Conservation (phyloP, 768 basidiomycete species). For the Mycena rebaudengoi region DNA sequence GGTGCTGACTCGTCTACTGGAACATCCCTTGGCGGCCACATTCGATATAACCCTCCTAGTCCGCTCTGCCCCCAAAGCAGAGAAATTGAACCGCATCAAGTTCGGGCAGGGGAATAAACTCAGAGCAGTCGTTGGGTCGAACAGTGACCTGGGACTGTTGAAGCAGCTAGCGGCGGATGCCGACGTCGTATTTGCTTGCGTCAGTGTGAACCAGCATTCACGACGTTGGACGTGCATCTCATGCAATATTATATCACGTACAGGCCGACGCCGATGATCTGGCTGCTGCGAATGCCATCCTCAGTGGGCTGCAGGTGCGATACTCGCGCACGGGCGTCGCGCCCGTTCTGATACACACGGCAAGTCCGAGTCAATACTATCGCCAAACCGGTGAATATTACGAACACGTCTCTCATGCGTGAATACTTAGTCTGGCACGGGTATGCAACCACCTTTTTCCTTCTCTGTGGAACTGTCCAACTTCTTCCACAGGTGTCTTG, state of each 20-base stretch:
- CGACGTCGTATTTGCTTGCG: constrained; percentile 56
- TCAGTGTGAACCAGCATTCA: constrained; percentile 25
- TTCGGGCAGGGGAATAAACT: constrained; percentile 33
- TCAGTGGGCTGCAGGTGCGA: constrained; percentile 46
- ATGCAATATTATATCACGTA: too few species aligned
- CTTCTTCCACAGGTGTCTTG: constrained; percentile 32
- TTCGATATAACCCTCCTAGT: constrained; percentile 58
- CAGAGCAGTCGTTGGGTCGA: constrained; percentile 49
- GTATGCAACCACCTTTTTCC: constrained; percentile 3
- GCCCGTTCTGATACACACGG: constrained; percentile 53
- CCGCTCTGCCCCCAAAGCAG: constrained; percentile 50
- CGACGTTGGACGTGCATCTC: neutral
- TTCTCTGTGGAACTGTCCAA: neutral
- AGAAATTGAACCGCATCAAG: constrained; percentile 34
- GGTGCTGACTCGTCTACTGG: constrained; percentile 55
- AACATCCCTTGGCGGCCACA: constrained; percentile 48
- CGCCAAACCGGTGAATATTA: neutral
- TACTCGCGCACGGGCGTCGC: constrained; percentile 41
- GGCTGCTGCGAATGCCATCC: constrained; percentile 46
- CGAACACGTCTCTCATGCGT: constrained; percentile 4
- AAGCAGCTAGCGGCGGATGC: constrained; percentile 50
- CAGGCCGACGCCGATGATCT: constrained; percentile 52
- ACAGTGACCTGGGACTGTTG: constrained; percentile 48
- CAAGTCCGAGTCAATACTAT: constrained; percentile 38
- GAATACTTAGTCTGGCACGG: constrained; percentile 34